Evolutionary conservation across 148 eudicot genomes (phyloP), one percentile per base, ranked within the genome.

Genomic region (Diospyros kaki): DNA sequence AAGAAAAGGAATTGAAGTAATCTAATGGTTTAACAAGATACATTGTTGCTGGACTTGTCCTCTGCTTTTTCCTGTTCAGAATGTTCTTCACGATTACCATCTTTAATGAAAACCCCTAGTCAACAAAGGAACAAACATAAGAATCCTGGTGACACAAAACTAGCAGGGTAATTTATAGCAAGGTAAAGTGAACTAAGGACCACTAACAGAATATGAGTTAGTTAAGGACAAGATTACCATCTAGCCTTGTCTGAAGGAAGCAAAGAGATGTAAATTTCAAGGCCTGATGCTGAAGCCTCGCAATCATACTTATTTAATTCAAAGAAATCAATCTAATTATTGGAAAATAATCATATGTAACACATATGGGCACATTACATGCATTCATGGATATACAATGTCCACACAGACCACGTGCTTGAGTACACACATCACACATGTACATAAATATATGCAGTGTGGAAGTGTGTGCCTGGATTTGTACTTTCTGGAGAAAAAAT

Each of bases 81-180:
- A 58, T 75, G 73, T 63, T 85, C 81, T 67, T 79, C 79, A 18
- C 52, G 52, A 66, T 80, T 81, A 53, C 65, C 76, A 54, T 83
- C 84, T 85, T 88, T 83, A 58, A 67, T 70, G 66, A 89, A 84
- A 84, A 87, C 85, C 59, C 92, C 98, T 89, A 76, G 62, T 69
- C 38, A 64, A 74, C 58, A 68, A 42, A 77, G 9, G 41, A 61
- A 48, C 65, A 69, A 65, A 64, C 42, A 65, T 44, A 28, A 55
- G 2, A 15, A 46, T 62, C 46, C 51, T 4, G 48, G 38, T 48
- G n/a, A 72, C 56, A 59, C 2, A 64, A n/a, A 45, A 43, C 11
- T 58, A 66, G 66, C n/a, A 58, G 39, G 53, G 28, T n/a, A 55
- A 46, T 5, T 9, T n/a, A 44, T n/a, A 14, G 51, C 3, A 41